Percentiles rank a stretch among this genome's conserved stretches.
phyloP scores from a whole-genome alignment of 352 stramenopile species.

The Phytophthora rubi region DNA sequence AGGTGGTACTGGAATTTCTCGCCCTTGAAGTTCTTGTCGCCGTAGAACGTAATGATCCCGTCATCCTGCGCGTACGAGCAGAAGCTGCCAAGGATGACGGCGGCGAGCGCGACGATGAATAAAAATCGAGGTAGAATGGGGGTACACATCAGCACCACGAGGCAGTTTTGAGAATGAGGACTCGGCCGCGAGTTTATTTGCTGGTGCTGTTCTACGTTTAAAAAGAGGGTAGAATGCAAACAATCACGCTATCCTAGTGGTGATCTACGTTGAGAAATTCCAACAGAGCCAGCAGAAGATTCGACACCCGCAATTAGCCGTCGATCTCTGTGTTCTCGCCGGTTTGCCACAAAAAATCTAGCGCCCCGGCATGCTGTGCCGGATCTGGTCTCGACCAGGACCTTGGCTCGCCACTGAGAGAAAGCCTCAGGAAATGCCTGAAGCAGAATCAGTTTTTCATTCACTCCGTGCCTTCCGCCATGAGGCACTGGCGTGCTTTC shows the following conservation, averaged over 20 bases:
- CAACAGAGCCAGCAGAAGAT: too few species aligned
- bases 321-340: not conserved
- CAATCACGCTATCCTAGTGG: too few species aligned
- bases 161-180: slow-evolving; percentile 14
- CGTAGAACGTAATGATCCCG: slow-evolving; percentile 22
- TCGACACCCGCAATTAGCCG: too few species aligned
- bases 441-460: not conserved
- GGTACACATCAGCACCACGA: not conserved
- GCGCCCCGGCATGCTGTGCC: not conserved
- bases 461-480: not conserved
- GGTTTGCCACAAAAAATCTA: not conserved
- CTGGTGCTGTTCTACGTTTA: too few species aligned
- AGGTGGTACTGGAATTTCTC: slow-evolving; percentile 24
- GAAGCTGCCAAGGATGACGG: not conserved
- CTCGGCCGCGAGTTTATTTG: too few species aligned
- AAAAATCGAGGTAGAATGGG: not conserved
- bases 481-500: too few species aligned
- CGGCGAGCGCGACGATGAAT: not conserved
- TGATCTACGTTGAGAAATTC: too few species aligned
- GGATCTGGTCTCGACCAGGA: not conserved
- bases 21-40: slow-evolving; percentile 22
- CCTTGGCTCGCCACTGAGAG: not conserved
- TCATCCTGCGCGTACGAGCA: slow-evolving; percentile 1
- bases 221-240: too few species aligned
- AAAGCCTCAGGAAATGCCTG: not conserved